A percentile compares a stretch with the other conserved stretches of the same genome.
These are phyloP conservation scores for Atalantia buxifolia DNA, from an alignment of 345 rosid species.

Conservation along the genomic window DNA sequence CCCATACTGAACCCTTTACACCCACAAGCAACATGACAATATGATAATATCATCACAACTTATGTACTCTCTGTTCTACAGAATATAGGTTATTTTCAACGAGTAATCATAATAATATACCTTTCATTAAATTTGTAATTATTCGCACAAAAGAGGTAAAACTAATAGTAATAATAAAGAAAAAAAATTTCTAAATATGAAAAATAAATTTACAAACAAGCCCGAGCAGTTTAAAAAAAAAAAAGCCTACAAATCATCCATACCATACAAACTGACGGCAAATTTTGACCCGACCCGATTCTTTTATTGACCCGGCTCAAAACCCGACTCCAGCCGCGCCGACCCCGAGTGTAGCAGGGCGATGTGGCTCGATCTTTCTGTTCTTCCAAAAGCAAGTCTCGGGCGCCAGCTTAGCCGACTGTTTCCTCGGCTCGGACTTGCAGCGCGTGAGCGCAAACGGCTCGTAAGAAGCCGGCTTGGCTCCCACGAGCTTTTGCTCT, in stretches of 20 bases:
- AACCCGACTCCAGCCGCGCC: slow-evolving; percentile 78
- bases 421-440: slow-evolving; percentile 87
- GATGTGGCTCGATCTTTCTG: slow-evolving; percentile 79
- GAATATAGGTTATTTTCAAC: not conserved
- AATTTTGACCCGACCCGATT: not conserved
- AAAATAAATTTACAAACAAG: slow-evolving; percentile 23
- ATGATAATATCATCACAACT: not conserved
- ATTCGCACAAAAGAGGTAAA: not conserved
- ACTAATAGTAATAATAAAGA: not conserved
- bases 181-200: not conserved
- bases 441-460: slow-evolving; percentile 75
- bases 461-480: slow-evolving; percentile 45
- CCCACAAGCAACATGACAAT: not conserved
- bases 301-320: slow-evolving; percentile 21
- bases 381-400: slow-evolving; percentile 91
- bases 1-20: not conserved
- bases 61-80: not conserved
- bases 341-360: slow-evolving; percentile 54
- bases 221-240: not conserved
- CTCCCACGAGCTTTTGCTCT: slow-evolving; percentile 56
- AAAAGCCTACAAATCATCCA: slow-evolving; percentile 13
- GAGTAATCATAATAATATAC: not conserved
- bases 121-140: not conserved
- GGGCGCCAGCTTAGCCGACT: slow-evolving; percentile 59
- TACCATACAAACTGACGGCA: slow-evolving; percentile 22